Evolutionary conservation across 192 early-diverging fungal genomes (phyloP), one percentile per base, ranked within the genome.

Genomic region (Podochytrium sp.): DNA sequence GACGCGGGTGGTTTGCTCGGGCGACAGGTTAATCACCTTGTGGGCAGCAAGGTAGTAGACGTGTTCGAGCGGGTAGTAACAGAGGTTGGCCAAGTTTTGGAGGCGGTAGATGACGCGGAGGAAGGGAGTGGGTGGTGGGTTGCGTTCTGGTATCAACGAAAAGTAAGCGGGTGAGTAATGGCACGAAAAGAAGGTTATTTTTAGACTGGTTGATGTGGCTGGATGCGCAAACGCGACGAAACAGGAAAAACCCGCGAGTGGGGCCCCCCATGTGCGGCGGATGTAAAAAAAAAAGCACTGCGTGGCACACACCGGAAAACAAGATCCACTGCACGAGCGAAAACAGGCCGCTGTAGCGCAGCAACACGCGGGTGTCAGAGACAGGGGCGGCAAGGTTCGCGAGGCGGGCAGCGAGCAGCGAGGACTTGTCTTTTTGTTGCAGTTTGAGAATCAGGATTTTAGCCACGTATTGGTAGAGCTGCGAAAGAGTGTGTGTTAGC

Each of bases 31-130:
- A 52, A 97, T 89, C 23, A 97, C 84, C 52, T 92, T 85, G 73
- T 99, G 94, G 29, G 89, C 85, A 5, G 88, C 93, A 57, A 99
- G 85, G 94, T 94, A 99, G 87, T 95, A 99, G 39, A 89, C 84
- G 78, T 99, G 97, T 77, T 99, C 97, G 34, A 99, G 86, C 30
- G 97, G 97, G 71, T 99, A 99, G 85, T 99, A 99, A 76, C 86
- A 78, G 39, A 96, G 72, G 55, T 94, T 93, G 63, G 83, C 80
- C 56, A 94, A 78, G 71, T 99, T 99, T 81, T 96, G 94, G n/a
- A 92, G 73, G 27, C 97, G 91, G 76, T 90, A 90, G 2, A 97
- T 79, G 61, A 87, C 73, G 25, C 91, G 83, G 35, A 92, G 79
- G 2, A 84, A 64, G 14, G 82, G 80, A 1, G 91, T 88, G 40